A percentile compares a stretch with the other conserved stretches of the same genome.
These are phyloP conservation scores for Astrothelium subdiscretum DNA, from an alignment of 495 filamentous ascomycete species.

Conservation along the genomic window DNA sequence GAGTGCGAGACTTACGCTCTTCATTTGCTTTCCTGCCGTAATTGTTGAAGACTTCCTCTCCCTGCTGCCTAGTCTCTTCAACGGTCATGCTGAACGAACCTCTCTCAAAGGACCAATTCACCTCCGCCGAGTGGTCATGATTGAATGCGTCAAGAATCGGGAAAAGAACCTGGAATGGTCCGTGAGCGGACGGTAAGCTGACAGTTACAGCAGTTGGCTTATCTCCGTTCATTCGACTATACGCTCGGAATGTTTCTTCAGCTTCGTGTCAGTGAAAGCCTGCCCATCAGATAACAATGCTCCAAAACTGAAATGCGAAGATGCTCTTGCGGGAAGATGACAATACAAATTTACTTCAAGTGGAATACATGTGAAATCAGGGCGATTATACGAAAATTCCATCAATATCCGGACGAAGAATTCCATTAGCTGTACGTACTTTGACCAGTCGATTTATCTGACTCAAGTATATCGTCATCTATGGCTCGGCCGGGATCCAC, in stretches of 20 bases:
- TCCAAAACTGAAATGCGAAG: too few relatives aligned
- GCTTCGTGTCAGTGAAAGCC: background rate
- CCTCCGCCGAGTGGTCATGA: slow-evolving; percentile 44
- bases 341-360: too few relatives aligned
- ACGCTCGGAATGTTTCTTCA: background rate
- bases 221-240: background rate
- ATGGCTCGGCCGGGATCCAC: background rate
- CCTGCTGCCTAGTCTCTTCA: slow-evolving; percentile 34
- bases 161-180: slow-evolving; percentile 40
- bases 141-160: slow-evolving; percentile 53
- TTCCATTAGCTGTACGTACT: background rate
- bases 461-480: background rate
- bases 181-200: background rate
- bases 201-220: background rate
- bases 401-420: background rate
- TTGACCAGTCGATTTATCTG: background rate
- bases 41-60: slow-evolving; percentile 53
- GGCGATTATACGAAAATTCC: background rate
- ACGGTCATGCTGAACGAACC: slow-evolving; percentile 38
- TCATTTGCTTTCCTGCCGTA: slow-evolving; percentile 59
- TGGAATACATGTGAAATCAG: too few relatives aligned
- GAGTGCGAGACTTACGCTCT: slow-evolving; percentile 35
- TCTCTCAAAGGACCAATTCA: slow-evolving; percentile 46
- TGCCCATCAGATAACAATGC: too few relatives aligned
- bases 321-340: too few relatives aligned